These are phyloP conservation scores for Clarireedia paspali DNA, from an alignment of 2,329 filamentous ascomycete genomes.

Conservation along the genomic window DNA sequence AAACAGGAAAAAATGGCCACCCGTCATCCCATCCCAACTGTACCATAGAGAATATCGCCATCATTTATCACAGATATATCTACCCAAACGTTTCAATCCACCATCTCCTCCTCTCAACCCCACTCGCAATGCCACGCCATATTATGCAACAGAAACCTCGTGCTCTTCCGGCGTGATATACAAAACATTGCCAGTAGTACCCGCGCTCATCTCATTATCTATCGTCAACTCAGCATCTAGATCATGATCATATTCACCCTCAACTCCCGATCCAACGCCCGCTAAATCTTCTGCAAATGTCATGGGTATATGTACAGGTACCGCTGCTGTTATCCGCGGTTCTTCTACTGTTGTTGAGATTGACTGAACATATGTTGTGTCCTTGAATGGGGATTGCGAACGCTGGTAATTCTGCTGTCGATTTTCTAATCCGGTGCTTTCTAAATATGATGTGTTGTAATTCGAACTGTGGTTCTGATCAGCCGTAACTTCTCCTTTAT, in stretches of 20 bases:
- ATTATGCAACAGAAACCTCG: conserved; percentile 1
- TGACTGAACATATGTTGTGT: neutral
- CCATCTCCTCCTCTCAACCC: neutral
- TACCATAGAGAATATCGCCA: too few relatives aligned
- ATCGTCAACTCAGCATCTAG: conserved; percentile 26
- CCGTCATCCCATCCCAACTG: too few relatives aligned
- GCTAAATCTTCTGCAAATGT: conserved; percentile 16
- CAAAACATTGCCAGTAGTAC: neutral
- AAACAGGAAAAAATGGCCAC: too few relatives aligned
- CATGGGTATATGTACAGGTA: conserved; percentile 11
- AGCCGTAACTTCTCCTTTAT: conserved; percentile 9
- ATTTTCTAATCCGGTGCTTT: conserved; percentile 5
- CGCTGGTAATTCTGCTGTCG: conserved; percentile 2
- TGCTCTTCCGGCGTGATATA: conserved; percentile 5
- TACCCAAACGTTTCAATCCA: too few relatives aligned
- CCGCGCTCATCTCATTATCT: conserved; percentile 5
- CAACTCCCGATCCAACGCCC: conserved; percentile 22
- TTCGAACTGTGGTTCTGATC: neutral
- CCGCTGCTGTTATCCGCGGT: conserved; percentile 21
- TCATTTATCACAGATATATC: too few relatives aligned
- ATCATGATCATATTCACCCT: conserved; percentile 14
- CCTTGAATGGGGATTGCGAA: neutral
- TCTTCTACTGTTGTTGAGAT: conserved; percentile 12
- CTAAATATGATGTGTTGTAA: conserved; percentile 5
- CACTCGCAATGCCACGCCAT: neutral